Evolutionary conservation across 352 stramenopile species (phyloP), one percentile per base, ranked within the genome.

Genomic region (Aphanomyces invadans): DNA sequence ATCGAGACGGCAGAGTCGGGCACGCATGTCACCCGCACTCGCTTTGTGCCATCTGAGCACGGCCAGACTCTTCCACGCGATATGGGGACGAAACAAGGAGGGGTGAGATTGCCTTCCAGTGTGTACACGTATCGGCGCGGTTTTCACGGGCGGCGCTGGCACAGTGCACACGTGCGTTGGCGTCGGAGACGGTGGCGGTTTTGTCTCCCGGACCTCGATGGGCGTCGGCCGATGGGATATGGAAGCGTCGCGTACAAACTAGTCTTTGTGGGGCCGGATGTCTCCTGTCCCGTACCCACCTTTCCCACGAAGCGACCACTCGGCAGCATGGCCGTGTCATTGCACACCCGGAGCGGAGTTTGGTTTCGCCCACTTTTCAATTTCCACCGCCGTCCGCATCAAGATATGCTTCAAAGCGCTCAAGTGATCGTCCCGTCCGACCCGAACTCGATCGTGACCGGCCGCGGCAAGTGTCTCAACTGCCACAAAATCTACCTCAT

Each of bases 401-500:
- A 57, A 11, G 5, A 57, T 57, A 57, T 57, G 49, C 25, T 29
- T 19, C 49, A 57, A 57, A n/a, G 21, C 9, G 44, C 36, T 42
- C 36, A 42, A 42, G 36, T 42, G 7, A 42, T 42, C 36, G 36
- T 42, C 36, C 36, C 36, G 36, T 42, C 44, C 44, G 49, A 57
- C 49, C 25, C 49, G 4, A 57, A 21, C 25, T 60, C 60, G n/a
- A 67, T 67, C 29, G 60, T 67, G 11, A 51, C 49, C 21, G 38
- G 46, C 32, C 33, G 60, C 49, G 44, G 33, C 32, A 49, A 49
- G 33, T 67, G 60, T 25, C 48, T 57, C 21, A 67, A 67, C 32
- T 67, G 60, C 49, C 38, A 51, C 15, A 67, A 67, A 33, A 57
- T 57, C 17, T 67, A 67, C 38, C 46, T 67, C 32, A 57, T 57